These are phyloP conservation scores for Syzygium grande DNA, from an alignment of 345 rosid species.

Conservation along the genomic window DNA sequence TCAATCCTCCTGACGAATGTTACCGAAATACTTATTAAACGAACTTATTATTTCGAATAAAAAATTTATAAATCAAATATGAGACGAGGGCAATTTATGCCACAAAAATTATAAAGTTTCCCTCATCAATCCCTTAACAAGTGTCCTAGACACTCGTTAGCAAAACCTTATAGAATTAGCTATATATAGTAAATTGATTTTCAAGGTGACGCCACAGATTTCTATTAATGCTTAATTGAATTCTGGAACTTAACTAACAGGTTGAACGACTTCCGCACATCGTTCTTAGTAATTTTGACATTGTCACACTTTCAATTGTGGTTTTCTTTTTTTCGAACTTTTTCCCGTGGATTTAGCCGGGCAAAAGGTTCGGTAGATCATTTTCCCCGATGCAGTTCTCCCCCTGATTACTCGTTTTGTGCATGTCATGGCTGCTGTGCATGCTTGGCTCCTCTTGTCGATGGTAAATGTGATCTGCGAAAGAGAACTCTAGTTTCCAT, in stretches of 20 bases:
- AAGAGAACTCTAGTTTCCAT: neutral
- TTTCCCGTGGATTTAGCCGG: neutral
- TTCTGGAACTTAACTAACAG: neutral
- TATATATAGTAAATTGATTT: too few species aligned
- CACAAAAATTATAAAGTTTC: too few species aligned
- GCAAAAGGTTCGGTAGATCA: neutral
- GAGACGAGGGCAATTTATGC: too few species aligned
- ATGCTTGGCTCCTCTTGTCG: neutral
- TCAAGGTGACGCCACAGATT: neutral
- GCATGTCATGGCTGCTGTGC: neutral
- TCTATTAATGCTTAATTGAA: neutral
- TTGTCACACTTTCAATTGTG: neutral
- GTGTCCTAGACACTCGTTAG: too few species aligned
- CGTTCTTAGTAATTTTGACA: neutral
- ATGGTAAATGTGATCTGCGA: neutral
- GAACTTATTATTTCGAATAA: neutral
- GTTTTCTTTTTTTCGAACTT: too few species aligned
- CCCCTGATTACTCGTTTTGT: neutral
- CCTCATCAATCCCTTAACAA: too few species aligned
- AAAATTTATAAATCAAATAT: too few species aligned
- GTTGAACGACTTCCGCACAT: neutral
- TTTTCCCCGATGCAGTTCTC: neutral
- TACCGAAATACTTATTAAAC: neutral
- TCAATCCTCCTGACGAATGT: neutral
- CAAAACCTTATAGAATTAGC: too few species aligned